These are phyloP conservation scores for Desmodesmus armatus DNA, from an alignment of 139 green algal species.

Conservation along the genomic window DNA sequence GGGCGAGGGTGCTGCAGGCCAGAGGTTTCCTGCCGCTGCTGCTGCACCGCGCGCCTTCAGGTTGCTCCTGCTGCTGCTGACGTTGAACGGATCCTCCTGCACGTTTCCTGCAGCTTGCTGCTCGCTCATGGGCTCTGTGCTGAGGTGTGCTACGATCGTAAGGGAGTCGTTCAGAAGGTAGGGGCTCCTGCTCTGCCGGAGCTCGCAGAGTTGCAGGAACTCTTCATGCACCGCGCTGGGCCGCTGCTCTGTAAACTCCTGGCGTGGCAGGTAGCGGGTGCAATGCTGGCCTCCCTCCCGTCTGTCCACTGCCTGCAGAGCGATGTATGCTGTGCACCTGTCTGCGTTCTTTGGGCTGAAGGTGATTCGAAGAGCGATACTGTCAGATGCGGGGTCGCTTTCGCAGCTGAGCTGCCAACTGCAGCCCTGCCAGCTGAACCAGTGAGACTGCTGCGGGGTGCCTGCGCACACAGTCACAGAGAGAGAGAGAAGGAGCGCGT, in stretches of 20 bases:
- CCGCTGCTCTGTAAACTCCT: background rate
- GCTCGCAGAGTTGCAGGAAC: conserved; percentile 6
- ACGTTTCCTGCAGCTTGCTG: conserved; percentile 7
- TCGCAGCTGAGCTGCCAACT: conserved; percentile 13
- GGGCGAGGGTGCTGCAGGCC: too few species aligned
- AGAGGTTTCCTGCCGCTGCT: too few species aligned
- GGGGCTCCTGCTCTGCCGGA: background rate
- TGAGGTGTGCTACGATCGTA: conserved; percentile 8
- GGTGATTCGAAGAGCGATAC: background rate
- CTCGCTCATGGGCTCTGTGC: background rate
- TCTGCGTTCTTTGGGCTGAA: background rate
- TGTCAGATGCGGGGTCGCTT: background rate
- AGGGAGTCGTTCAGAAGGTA: conserved; percentile 14
- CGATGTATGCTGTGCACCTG: background rate
- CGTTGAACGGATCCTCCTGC: background rate
- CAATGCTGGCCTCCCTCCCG: background rate
- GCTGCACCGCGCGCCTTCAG: too few species aligned
- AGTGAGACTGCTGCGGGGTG: conserved; percentile 3
- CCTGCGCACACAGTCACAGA: background rate
- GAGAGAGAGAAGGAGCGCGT: background rate
- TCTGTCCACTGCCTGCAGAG: background rate
- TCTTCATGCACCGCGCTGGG: background rate
- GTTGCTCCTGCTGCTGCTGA: too few species aligned
- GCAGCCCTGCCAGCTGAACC: conserved; percentile 5
- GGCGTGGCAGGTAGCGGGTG: background rate